Evolutionary conservation across 805 yeast species (phyloP).

Genomic region (Ogataea parapolymorpha): DNA sequence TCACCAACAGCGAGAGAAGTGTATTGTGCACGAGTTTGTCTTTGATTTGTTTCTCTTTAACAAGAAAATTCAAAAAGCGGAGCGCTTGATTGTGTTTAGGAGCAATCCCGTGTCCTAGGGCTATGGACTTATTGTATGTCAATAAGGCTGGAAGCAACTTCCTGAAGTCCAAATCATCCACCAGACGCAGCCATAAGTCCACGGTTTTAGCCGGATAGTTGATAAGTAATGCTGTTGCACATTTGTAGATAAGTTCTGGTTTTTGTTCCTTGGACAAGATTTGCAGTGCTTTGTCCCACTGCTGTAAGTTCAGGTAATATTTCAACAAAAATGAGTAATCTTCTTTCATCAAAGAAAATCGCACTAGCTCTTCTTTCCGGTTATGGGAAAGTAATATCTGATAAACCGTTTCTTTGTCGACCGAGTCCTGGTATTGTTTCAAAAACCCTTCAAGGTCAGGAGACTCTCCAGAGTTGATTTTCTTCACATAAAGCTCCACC

Average conservation of each 20-base stretch:
- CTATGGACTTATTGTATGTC: slow-evolving; percentile 54
- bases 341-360: slow-evolving; percentile 61
- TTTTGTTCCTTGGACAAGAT: slow-evolving; percentile 49
- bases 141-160: slow-evolving; percentile 74
- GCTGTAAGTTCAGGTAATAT: slow-evolving; percentile 63
- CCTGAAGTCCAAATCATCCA: slow-evolving; percentile 50
- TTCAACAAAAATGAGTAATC: slow-evolving; percentile 69
- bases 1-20: slow-evolving; percentile 62
- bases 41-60: slow-evolving; percentile 41
- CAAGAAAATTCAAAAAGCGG: slow-evolving; percentile 55
- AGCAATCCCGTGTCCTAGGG: slow-evolving; percentile 32
- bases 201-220: slow-evolving; percentile 70
- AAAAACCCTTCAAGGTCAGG: slow-evolving; percentile 49
- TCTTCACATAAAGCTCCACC: slow-evolving; percentile 52
- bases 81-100: slow-evolving; percentile 59
- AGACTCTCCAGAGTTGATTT: slow-evolving; percentile 41
- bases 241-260: slow-evolving; percentile 53
- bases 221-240: slow-evolving; percentile 64
- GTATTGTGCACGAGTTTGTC: slow-evolving; percentile 63
- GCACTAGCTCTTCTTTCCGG: slow-evolving; percentile 57
- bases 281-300: slow-evolving; percentile 72
- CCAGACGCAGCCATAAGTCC: slow-evolving; percentile 70
- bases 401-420: slow-evolving; percentile 69
- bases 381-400: slow-evolving; percentile 70
- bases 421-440: slow-evolving; percentile 37